Evolutionary conservation across 768 basidiomycete species (phyloP), one percentile per base, ranked within the genome.

Genomic region (Clitopilus passeckerianus): DNA sequence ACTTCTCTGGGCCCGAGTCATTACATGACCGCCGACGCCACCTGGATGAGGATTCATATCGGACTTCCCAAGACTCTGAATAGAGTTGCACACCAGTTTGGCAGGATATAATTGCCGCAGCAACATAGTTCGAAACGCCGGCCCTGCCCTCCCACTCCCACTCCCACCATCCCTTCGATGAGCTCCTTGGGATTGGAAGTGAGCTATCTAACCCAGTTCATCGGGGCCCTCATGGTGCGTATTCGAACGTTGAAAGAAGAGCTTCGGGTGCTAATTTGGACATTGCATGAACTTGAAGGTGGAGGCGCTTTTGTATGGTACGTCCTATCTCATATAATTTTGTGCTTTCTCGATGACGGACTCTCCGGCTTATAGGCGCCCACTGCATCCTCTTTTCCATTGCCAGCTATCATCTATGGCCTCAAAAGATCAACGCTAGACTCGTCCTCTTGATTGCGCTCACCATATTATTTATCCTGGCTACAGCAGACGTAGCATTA

Each of bases 371-470:
- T 22, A 18, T 44, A 61, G 56, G 56, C 16, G 50, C 54, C 10
- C 56, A 61, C 23, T 37, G 50, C 24, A 22, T 61, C 8, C 37
- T 61, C 22, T 61, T 61, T 20, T 57, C 34, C 37, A 61, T 57
- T 30, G 56, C 56, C 24, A 43, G 22, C 30, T 54, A 57, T 34
- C 30, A 30, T 23, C 60, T 61, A 16, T 23, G 35, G 3, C 56
- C 24, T 15, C 56, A 37, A 6, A 44, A 35, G 41, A 53, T 27
- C 33, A 37, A 30, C 14, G 20, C 16, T 9, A 34, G 35, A 23
- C 30, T 44, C 15, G 44, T 57, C 14, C 24, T 61, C 22, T 30
- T 61, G 5, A 15, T 54, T 15, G 27, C 56, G 16, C 14, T 34
- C 12, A 5, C 35, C 46, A 41, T 54, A 22, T 33, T 61, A 30